Evolutionary conservation across 2,329 filamentous ascomycete genomes (phyloP), one percentile per base, ranked within the genome.

Genomic region (Orbilia quercus): DNA sequence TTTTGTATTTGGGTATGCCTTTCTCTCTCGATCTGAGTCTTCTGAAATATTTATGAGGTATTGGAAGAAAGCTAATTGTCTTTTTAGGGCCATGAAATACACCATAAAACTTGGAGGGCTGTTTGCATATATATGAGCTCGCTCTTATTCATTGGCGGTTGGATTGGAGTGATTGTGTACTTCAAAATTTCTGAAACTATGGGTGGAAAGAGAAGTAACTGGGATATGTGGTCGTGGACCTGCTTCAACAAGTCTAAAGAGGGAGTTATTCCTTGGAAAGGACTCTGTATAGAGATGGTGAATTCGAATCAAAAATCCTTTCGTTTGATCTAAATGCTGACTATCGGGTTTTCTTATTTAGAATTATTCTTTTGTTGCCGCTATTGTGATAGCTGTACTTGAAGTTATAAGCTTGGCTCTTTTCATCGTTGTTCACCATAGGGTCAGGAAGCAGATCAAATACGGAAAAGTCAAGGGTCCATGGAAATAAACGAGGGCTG

Each of bases 221-320:
- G 54, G 54, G 54, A 58, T 58, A 9, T 58, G 12, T 58, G 54
- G 54, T 31, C 54, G 7, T 58, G 38, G 36, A 45, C 38, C n/a
- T 58, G 54, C 31, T 25, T 28, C 22, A 58, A 45, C 16, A 58
- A 28, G 38, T 5, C 14, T 2, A 18, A 12, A 14, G 7, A 2
- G 6, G 54, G 36, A 14, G 16, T 44, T 4, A 58, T 45, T 20
- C 47, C 47, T 51, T 51, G 47, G 47, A 28, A 28, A 5, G 47
- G n/a, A 9, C 47, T 51, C n/a, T 51, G 47, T 14, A 31, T 51
- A 4, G 47, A 51, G n/a, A 51, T 51, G 47, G 47, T 51, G n/a
- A 51, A n/a, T 18, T 51, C 11, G 7, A 51, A 31, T 14, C 18
- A n/a, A 45, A n/a, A n/a, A n/a, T n/a, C 42, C 42, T 22, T 20